Conservation (phyloP, 2,329 filamentous ascomycete species). For the Neoascochyta sp. region DNA sequence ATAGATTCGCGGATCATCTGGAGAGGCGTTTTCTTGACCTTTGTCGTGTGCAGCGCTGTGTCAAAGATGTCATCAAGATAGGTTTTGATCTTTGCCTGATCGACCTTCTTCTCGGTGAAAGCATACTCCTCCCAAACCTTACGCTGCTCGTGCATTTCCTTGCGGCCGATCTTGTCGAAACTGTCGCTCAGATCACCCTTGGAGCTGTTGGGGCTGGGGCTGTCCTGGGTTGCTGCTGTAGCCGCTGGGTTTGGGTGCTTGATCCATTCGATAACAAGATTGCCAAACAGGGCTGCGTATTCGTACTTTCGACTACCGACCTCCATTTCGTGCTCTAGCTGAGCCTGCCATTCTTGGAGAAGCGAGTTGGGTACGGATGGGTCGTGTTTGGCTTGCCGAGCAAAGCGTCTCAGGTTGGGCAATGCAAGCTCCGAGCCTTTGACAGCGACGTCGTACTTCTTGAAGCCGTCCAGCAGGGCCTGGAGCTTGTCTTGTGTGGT, state of each 20-base stretch:
- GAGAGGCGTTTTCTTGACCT: slow-evolving; percentile 39
- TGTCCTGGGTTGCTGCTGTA: background rate
- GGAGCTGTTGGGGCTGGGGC: slow-evolving; percentile 2
- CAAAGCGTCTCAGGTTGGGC: slow-evolving; percentile 20
- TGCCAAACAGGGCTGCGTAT: slow-evolving; percentile 27
- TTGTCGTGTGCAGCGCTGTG: slow-evolving; percentile 39
- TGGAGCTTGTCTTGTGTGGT: slow-evolving; percentile 13
- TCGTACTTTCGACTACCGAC: slow-evolving; percentile 28
- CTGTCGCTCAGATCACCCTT: slow-evolving; percentile 18
- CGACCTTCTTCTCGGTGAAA: slow-evolving; percentile 49
- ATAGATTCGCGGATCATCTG: slow-evolving; percentile 42
- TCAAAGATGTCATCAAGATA: slow-evolving; percentile 54
- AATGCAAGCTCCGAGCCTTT: slow-evolving; percentile 10
- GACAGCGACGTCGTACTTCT: slow-evolving; percentile 13
- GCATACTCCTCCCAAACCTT: slow-evolving; percentile 54
- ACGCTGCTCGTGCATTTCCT: slow-evolving; percentile 43
- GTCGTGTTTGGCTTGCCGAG: slow-evolving; percentile 26
- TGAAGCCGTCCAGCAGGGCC: slow-evolving; percentile 18
- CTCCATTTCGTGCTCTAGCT: slow-evolving; percentile 24
- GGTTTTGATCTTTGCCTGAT: slow-evolving; percentile 44
- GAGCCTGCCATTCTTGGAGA: slow-evolving; percentile 22
- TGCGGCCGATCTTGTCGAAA: slow-evolving; percentile 44
- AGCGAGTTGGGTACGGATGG: slow-evolving; percentile 21
- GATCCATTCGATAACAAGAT: slow-evolving; percentile 28
- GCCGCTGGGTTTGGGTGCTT: slow-evolving; percentile 21